These are phyloP conservation scores for Takashimella koratensis DNA, from an alignment of 1,284 basidiomycete genomes.

Conservation along the genomic window DNA sequence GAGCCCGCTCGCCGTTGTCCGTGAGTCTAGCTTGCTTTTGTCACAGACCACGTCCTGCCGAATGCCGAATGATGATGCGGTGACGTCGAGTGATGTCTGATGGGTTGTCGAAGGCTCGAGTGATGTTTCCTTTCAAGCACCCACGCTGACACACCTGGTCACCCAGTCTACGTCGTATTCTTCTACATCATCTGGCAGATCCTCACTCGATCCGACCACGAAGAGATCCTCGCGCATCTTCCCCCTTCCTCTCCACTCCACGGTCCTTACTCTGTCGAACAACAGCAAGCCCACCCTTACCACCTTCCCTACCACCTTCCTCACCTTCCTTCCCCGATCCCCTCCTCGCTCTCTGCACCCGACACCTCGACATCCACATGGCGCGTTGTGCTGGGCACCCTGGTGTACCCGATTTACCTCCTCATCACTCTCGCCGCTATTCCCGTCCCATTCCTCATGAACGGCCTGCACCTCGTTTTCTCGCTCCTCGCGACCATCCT, in stretches of 20 bases:
- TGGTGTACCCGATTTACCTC: constrained; percentile 40
- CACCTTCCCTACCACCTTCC: constrained; percentile 34
- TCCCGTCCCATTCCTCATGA: constrained; percentile 33
- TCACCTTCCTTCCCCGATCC: constrained; percentile 14
- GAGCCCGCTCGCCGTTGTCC: constrained; percentile 38
- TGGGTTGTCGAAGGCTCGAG: no score
- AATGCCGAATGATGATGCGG: no score
- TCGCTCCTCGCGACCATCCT: constrained; percentile 25
- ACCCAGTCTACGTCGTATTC: constrained; percentile 40
- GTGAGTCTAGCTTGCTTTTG: no score
- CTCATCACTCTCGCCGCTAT: constrained; percentile 31
- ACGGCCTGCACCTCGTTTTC: constrained; percentile 22
- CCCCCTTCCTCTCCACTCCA: constrained; percentile 20
- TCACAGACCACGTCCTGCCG: no score
- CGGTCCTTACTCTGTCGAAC: constrained; percentile 7
- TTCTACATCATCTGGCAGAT: constrained; percentile 45
- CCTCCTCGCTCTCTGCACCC: constrained; percentile 2
- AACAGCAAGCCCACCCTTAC: constrained; percentile 14
- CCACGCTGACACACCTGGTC: not conserved
- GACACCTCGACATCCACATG: constrained; percentile 14
- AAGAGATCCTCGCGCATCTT: constrained; percentile 38
- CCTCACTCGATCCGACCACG: constrained; percentile 42
- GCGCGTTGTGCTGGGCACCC: constrained; percentile 19
- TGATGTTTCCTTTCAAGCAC: no score
- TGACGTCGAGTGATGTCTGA: no score